A percentile compares a stretch with the other conserved stretches of the same genome.
These are phyloP conservation scores for Verticillium isaacii DNA, from an alignment of 2,329 filamentous ascomycete species.

Conservation along the genomic window DNA sequence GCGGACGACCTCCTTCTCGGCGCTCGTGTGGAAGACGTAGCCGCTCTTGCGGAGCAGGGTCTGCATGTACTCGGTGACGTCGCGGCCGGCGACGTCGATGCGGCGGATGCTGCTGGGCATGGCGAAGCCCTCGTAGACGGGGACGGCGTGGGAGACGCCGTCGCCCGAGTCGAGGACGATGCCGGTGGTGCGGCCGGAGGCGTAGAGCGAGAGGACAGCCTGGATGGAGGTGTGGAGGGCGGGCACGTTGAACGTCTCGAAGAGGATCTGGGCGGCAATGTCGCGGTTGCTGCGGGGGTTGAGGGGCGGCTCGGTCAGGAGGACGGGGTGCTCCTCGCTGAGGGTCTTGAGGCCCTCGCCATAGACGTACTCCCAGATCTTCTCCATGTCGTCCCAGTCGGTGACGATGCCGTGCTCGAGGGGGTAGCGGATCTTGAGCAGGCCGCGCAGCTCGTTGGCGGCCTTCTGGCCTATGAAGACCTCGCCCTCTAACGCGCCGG, in stretches of 20 bases:
- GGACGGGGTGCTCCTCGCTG: slow-evolving; percentile 97
- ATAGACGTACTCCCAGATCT: slow-evolving; percentile 98
- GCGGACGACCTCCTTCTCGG: slow-evolving; percentile 98
- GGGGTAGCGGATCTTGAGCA: slow-evolving; percentile 94
- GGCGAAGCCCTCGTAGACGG: slow-evolving; percentile 96
- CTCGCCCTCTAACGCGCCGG: slow-evolving; percentile 94
- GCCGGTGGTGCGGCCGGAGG: slow-evolving; percentile 90
- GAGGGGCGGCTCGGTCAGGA: slow-evolving; percentile 91
- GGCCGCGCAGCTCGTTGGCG: slow-evolving; percentile 81
- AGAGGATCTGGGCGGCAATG: slow-evolving; percentile 92
- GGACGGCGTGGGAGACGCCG: slow-evolving; percentile 94
- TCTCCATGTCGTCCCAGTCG: slow-evolving; percentile 99
- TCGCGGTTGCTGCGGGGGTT: slow-evolving; percentile 96
- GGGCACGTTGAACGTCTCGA: slow-evolving; percentile 98
- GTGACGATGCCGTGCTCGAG: slow-evolving; percentile 97
- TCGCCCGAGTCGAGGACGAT: slow-evolving; percentile 94
- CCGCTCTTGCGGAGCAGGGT: slow-evolving; percentile 85
- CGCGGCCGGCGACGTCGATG: slow-evolving; percentile 92
- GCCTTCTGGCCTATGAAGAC: slow-evolving; percentile 91
- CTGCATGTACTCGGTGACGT: slow-evolving; percentile 95
- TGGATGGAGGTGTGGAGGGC: slow-evolving; percentile 96
- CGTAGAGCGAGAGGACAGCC: slow-evolving; percentile 92
- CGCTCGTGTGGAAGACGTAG: slow-evolving; percentile 93
- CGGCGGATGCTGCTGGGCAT: slow-evolving; percentile 92
- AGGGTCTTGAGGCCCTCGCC: slow-evolving; percentile 92